phyloP scores from a whole-genome alignment of 257 asterid genomes.

The Capsicum pubescens region DNA sequence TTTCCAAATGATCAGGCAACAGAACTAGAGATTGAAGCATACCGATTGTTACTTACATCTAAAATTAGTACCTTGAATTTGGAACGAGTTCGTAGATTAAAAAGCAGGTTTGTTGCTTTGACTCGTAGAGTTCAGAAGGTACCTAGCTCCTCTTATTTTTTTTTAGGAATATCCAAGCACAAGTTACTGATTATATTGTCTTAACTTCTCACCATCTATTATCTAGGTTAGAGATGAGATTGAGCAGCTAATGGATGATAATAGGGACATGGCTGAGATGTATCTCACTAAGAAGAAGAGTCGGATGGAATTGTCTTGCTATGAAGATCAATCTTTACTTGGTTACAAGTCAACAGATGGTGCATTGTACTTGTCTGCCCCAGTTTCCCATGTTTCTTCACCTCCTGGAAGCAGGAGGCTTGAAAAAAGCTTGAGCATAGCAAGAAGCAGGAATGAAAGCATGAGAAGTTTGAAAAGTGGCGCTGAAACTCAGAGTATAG shows the following conservation, averaged over 20 bases:
- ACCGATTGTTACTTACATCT: conserved; percentile 90
- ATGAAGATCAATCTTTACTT: conserved; percentile 79
- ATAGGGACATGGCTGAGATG: conserved; percentile 99
- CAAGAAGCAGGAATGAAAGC: conserved; percentile 97
- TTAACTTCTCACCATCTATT: conserved; percentile 30
- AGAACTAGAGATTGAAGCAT: conserved; percentile 97
- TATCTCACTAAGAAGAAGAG: conserved; percentile 94
- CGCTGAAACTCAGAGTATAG: conserved; percentile 57
- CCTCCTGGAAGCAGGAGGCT: conserved; percentile 89
- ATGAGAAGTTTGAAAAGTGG: conserved; percentile 82
- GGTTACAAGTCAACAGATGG: conserved; percentile 82
- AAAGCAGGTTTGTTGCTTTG: conserved; percentile 97
- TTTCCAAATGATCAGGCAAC: conserved; percentile 70
- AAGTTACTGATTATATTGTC: conserved; percentile 34
- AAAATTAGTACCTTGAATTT: conserved; percentile 91
- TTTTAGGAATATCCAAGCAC: conserved; percentile 26
- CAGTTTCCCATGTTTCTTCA: conserved; percentile 93
- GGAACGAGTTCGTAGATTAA: conserved; percentile 94
- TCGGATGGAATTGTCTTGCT: conserved; percentile 73
- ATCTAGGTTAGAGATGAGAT: conserved; percentile 98
- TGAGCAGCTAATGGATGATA: conserved; percentile 98
- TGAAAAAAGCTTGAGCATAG: conserved; percentile 87
- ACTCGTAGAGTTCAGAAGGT: conserved; percentile 99
- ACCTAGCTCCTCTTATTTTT: conserved; percentile 31
- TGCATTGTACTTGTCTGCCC: conserved; percentile 74